These are phyloP conservation scores for Cystobasidium sp. DNA, from an alignment of 1,284 basidiomycete genomes.

Conservation along the genomic window DNA sequence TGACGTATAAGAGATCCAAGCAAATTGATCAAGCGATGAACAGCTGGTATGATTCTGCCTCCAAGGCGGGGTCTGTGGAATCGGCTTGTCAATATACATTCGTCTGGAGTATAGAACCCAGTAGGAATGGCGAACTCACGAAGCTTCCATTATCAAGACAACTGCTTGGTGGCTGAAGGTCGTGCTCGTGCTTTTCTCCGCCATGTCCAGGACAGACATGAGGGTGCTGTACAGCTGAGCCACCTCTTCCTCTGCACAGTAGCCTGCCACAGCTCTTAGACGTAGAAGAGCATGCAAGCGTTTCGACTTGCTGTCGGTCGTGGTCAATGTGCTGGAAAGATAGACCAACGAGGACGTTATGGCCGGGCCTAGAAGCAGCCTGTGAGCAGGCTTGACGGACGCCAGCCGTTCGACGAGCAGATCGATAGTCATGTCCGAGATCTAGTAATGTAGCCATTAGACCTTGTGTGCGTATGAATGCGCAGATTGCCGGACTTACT, in stretches of 20 bases:
- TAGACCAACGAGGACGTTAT: neutral
- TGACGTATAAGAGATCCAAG: slow-evolving; percentile 64
- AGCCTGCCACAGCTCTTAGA: neutral
- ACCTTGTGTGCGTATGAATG: neutral
- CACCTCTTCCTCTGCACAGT: slow-evolving; percentile 5
- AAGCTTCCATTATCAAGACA: slow-evolving; percentile 4
- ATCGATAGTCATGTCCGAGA: slow-evolving; percentile 6
- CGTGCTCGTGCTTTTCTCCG: neutral
- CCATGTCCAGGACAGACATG: neutral
- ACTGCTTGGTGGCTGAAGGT: slow-evolving; percentile 8
- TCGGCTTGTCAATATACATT: neutral
- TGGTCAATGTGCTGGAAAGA: neutral
- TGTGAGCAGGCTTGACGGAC: neutral
- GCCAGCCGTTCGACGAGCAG: slow-evolving; percentile 7
- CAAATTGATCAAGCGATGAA: slow-evolving; percentile 71
- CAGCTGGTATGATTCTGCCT: slow-evolving; percentile 80
- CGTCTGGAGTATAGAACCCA: neutral
- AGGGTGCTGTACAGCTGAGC: neutral
- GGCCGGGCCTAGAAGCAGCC: neutral
- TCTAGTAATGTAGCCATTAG: neutral
- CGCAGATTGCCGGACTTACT: neutral
- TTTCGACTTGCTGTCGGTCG: slow-evolving; percentile 2
- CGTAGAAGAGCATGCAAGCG: neutral
- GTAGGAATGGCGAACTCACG: slow-evolving; percentile 43
- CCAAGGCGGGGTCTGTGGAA: slow-evolving; percentile 71